A percentile compares a stretch with the other conserved stretches of the same genome.
These are phyloP conservation scores for Plasmodium cynomolgi DNA, from an alignment of 169 alveolate genomes.

Conservation along the genomic window DNA sequence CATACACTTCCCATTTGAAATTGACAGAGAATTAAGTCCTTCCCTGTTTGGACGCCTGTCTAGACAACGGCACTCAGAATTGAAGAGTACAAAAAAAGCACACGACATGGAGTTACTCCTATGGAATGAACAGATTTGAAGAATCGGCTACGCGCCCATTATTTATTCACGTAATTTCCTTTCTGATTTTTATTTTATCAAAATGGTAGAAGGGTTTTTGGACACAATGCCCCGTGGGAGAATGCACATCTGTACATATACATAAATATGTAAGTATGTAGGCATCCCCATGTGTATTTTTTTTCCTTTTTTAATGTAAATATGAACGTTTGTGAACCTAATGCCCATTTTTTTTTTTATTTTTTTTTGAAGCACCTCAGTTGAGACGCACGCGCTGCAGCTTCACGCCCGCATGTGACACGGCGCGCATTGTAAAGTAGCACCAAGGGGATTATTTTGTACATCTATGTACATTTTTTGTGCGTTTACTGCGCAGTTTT, in stretches of 20 bases:
- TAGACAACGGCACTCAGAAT: background rate
- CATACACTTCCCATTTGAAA: background rate
- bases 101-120: background rate
- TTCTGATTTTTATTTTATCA: background rate
- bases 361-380: background rate
- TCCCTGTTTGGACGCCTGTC: background rate
- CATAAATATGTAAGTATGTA: background rate
- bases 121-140: background rate
- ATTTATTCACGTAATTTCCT: background rate
- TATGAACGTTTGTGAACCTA: background rate
- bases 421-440: background rate
- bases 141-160: background rate
- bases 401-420: background rate
- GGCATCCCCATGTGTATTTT: background rate
- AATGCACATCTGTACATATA: background rate
- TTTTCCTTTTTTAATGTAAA: background rate
- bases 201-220: background rate
- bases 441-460: background rate
- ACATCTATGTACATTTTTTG: background rate
- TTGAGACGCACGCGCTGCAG: background rate
- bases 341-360: background rate
- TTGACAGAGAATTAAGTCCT: background rate
- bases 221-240: background rate
- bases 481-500: background rate
- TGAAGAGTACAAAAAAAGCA: background rate